A percentile compares a stretch with the other conserved stretches of the same genome.
Conservation (phyloP, 345 rosid species). For the Crucihimalaya himalaica region DNA sequence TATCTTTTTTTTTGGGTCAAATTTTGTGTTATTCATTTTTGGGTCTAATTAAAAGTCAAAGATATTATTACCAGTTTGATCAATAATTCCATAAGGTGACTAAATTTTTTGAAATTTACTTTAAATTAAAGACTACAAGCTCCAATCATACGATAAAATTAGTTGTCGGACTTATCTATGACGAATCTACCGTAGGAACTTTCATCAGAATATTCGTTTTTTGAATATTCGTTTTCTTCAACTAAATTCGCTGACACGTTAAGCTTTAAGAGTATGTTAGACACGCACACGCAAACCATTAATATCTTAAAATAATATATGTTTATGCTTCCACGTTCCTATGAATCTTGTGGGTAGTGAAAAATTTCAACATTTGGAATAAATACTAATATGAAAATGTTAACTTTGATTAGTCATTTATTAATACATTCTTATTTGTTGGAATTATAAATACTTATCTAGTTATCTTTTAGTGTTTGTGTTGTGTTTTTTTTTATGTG, state of each 20-base stretch:
- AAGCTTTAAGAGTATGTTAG: background rate
- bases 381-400: background rate
- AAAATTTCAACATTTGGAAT: background rate
- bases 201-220: constrained; percentile 21
- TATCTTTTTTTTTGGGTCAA: background rate
- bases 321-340: constrained; percentile 9
- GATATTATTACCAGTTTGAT: constrained; percentile 5
- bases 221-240: constrained; percentile 30
- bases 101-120: background rate
- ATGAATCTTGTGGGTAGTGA: background rate
- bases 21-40: background rate
- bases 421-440: background rate
- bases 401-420: background rate
- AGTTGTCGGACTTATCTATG: constrained; percentile 16
- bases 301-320: background rate
- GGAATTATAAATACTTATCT: background rate
- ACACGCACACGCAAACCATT: background rate
- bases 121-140: background rate
- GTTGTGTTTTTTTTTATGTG: constrained; percentile 55
- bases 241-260: constrained; percentile 20
- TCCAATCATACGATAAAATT: constrained; percentile 9
- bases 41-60: constrained; percentile 25
- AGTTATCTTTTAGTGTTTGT: background rate
- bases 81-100: background rate
- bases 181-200: background rate